phyloP scores from a whole-genome alignment of 2,329 filamentous ascomycete genomes.

The Colletotrichum chrysophilum region DNA sequence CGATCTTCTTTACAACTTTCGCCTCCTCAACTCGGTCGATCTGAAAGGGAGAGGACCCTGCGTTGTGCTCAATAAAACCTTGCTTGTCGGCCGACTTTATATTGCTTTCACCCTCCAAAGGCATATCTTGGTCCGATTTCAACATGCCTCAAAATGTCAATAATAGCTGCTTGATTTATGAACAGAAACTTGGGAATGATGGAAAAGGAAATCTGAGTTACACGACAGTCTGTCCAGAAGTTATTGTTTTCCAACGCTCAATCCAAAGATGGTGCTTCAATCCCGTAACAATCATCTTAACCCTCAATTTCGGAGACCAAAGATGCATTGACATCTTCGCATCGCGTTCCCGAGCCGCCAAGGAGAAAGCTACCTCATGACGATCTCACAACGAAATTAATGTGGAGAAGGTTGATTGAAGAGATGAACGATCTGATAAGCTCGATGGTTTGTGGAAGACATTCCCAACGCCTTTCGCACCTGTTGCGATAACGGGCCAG shows the following conservation, averaged over 20 bases:
- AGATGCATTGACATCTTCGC: background rate
- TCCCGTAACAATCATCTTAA: background rate
- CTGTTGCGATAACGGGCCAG: background rate
- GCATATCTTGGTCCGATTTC: background rate
- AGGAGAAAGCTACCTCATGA: background rate
- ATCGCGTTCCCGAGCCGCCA: background rate
- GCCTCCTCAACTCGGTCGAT: background rate
- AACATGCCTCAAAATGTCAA: background rate
- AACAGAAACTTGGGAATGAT: background rate
- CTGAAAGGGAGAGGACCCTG: background rate
- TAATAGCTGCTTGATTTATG: rapidly evolving
- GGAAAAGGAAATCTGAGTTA: rapidly evolving
- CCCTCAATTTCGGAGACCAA: background rate
- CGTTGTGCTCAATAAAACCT: background rate
- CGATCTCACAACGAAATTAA: background rate
- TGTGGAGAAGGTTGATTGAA: background rate
- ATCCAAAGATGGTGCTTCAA: background rate
- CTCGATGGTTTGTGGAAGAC: background rate
- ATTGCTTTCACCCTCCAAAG: background rate
- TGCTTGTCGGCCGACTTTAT: background rate
- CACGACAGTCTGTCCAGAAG: background rate
- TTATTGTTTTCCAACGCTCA: rapidly evolving
- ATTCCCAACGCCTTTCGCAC: background rate
- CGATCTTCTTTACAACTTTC: background rate
- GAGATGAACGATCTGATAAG: background rate